These are phyloP conservation scores for Phytopythium litorale DNA, from an alignment of 352 stramenopile species.

Conservation along the genomic window DNA sequence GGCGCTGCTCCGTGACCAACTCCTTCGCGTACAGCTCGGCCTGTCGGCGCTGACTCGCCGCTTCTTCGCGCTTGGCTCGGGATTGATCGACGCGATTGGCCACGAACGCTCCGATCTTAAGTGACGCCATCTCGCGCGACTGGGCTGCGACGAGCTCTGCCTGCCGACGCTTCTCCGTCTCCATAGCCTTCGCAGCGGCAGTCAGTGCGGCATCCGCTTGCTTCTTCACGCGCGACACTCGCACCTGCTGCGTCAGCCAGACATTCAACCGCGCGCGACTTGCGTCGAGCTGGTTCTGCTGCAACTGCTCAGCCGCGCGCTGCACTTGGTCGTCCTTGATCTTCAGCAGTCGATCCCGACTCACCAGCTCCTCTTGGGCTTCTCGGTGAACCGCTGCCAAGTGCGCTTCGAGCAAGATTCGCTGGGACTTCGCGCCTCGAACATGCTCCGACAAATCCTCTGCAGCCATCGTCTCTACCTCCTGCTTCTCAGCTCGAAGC, in stretches of 20 bases:
- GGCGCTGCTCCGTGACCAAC: slow-evolving; percentile 15
- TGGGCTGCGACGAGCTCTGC: slow-evolving; percentile 13
- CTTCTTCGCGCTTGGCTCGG: slow-evolving; percentile 13
- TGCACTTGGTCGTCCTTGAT: slow-evolving; percentile 21
- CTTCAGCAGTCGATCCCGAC: slow-evolving; percentile 14
- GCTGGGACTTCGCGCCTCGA: slow-evolving; percentile 8
- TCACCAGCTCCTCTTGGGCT: slow-evolving; percentile 11
- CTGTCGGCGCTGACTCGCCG: slow-evolving; percentile 13
- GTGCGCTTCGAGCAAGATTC: slow-evolving; percentile 11
- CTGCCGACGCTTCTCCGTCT: slow-evolving; percentile 19
- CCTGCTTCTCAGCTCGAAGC: slow-evolving; percentile 26
- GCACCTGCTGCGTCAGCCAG: slow-evolving; percentile 32
- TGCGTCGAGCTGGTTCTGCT: slow-evolving; percentile 15
- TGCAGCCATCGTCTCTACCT: slow-evolving; percentile 31
- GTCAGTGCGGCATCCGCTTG: slow-evolving; percentile 12
- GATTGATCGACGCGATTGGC: slow-evolving; percentile 15
- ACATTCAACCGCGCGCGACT: slow-evolving; percentile 24
- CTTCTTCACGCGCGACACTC: slow-evolving; percentile 23
- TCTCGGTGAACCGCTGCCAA: slow-evolving; percentile 21
- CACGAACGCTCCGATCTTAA: slow-evolving; percentile 26
- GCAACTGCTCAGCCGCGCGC: slow-evolving; percentile 9
- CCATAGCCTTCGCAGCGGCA: slow-evolving; percentile 13
- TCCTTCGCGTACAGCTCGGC: slow-evolving; percentile 16
- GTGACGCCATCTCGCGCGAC: slow-evolving; percentile 16
- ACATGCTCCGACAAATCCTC: slow-evolving; percentile 30